Percentiles rank a stretch among this genome's conserved stretches.
Conservation (phyloP, 805 yeast genomes). For the Candida fluviatilis region DNA sequence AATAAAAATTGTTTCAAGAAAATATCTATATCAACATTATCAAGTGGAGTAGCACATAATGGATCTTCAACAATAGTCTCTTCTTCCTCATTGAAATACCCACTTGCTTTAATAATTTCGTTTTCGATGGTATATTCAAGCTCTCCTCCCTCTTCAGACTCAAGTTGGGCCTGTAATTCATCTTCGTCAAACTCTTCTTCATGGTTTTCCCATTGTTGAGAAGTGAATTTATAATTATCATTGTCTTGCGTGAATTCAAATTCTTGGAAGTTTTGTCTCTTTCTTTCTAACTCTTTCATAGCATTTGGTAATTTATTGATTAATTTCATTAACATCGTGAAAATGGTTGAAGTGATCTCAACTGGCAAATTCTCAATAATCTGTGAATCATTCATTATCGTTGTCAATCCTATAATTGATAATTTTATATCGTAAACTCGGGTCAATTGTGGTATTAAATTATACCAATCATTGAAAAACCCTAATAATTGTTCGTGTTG, state of each 20-base stretch:
- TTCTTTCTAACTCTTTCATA: slow-evolving; percentile 57
- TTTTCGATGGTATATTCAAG: slow-evolving; percentile 6
- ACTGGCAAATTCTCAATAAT: slow-evolving; percentile 9
- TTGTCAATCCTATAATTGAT: slow-evolving; percentile 65
- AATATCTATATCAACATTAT: slow-evolving; percentile 61
- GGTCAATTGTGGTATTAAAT: slow-evolving; percentile 47
- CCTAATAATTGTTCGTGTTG: slow-evolving; percentile 38
- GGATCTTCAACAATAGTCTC: slow-evolving; percentile 75
- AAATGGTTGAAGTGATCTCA: not conserved
- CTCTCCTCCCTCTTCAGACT: slow-evolving; percentile 2
- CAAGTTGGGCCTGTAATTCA: slow-evolving; percentile 6
- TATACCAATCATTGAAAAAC: slow-evolving; percentile 68
- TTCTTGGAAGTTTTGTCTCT: slow-evolving; percentile 50
- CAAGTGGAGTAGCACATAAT: slow-evolving; percentile 71
- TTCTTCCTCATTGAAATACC: slow-evolving; percentile 43
- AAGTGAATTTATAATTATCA: slow-evolving; percentile 18
- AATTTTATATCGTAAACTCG: slow-evolving; percentile 82
- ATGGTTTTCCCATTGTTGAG: slow-evolving; percentile 17
- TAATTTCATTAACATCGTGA: slow-evolving; percentile 9
- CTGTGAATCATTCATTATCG: slow-evolving; percentile 22
- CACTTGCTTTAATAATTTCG: slow-evolving; percentile 20
- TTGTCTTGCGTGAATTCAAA: slow-evolving; percentile 7
- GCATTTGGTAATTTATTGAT: slow-evolving; percentile 70
- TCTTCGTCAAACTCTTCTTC: slow-evolving; percentile 7
- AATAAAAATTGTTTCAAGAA: slow-evolving; percentile 43